Conservation (phyloP, 352 stramenopile genomes). For the Elongisporangium undulatum region DNA sequence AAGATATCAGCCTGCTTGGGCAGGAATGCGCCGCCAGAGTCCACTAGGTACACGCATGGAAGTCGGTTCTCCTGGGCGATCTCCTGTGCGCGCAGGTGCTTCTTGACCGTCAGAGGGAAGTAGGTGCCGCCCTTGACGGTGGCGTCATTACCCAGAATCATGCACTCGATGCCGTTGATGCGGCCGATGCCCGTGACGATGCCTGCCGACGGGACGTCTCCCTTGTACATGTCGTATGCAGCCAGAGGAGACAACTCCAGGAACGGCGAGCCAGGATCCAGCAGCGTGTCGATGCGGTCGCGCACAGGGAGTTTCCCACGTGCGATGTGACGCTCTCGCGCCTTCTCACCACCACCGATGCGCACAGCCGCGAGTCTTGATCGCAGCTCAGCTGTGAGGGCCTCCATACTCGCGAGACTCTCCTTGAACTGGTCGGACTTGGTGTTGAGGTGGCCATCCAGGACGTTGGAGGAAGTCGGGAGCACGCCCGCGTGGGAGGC, state of each 20-base stretch:
- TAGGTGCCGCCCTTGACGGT: conserved; percentile 99
- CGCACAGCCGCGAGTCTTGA: conserved; percentile 35
- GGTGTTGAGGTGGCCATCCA: conserved; percentile 58
- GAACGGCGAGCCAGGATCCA: conserved; percentile 95
- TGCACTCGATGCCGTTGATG: conserved; percentile 87
- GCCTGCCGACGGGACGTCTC: conserved; percentile 75
- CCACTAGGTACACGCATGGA: conserved; percentile 97
- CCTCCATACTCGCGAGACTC: conserved; percentile 51
- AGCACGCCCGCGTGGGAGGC: conserved; percentile 37
- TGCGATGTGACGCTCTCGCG: conserved; percentile 64
- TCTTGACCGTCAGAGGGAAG: conserved; percentile 99
- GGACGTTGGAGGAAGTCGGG: conserved; percentile 37
- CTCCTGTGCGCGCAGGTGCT: conserved; percentile 93
- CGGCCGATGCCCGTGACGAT: conserved; percentile 90
- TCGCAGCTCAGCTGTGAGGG: conserved; percentile 41
- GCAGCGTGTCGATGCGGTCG: conserved; percentile 93
- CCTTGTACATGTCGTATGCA: conserved; percentile 82
- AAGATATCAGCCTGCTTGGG: conserved; percentile 97
- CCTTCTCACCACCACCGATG: conserved; percentile 60
- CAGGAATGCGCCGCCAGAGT: conserved; percentile 94
- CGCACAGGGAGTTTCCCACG: conserved; percentile 82
- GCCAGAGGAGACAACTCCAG: conserved; percentile 94
- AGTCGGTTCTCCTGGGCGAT: conserved; percentile 95
- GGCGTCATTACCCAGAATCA: conserved; percentile 98
- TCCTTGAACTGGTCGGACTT: conserved; percentile 57